Conservation (phyloP, 345 rosid genomes). For the Moricandia moricandioides region DNA sequence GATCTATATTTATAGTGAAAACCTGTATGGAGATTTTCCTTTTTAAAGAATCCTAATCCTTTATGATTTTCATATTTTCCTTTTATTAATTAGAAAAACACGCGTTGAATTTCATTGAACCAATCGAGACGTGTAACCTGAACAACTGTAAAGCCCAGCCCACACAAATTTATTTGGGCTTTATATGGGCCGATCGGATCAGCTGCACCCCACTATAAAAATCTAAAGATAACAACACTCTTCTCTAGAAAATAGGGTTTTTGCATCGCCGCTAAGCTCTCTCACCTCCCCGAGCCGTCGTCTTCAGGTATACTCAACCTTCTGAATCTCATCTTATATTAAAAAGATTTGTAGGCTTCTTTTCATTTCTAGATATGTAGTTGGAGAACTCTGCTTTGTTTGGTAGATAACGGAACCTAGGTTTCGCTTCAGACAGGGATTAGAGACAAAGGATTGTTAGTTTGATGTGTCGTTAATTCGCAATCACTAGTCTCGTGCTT, state of each 20-base stretch:
- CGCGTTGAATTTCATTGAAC: background rate
- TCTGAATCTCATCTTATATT: background rate
- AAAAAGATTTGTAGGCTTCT: background rate
- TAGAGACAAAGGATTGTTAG: background rate
- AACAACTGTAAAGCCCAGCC: background rate
- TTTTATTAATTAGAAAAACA: background rate
- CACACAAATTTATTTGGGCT: background rate
- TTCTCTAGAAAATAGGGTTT: background rate
- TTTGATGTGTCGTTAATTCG: background rate
- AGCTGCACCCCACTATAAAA: background rate
- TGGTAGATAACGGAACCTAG: background rate
- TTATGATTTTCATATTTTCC: background rate
- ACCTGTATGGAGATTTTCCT: background rate
- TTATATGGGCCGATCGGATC: background rate
- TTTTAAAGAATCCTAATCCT: background rate
- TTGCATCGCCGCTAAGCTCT: background rate
- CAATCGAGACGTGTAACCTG: background rate
- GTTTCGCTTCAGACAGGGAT: background rate
- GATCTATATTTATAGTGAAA: slow-evolving; percentile 1
- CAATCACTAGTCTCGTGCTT: background rate
- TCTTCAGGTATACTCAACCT: background rate
- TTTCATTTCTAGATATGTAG: background rate
- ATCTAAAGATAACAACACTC: background rate
- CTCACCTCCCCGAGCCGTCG: background rate
- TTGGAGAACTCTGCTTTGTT: background rate